These are phyloP conservation scores for Amborella trichopoda DNA, from an alignment of 164 flowering plant species.

Conservation along the genomic window DNA sequence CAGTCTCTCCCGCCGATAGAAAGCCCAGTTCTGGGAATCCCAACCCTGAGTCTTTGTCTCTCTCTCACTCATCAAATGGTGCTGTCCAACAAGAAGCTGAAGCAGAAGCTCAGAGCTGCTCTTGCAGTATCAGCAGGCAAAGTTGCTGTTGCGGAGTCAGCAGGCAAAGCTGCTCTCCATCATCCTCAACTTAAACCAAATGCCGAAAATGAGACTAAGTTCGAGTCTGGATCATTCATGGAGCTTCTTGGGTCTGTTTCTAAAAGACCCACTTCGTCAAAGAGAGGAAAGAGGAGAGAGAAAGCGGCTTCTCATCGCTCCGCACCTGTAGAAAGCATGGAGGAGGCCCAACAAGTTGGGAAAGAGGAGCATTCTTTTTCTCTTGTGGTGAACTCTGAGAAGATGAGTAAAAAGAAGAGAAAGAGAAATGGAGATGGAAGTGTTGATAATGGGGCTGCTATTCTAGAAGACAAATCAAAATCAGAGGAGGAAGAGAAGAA, in stretches of 20 bases:
- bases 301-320: slow-evolving; percentile 9
- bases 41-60: too few relatives aligned
- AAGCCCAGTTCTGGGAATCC: too few relatives aligned
- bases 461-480: too few relatives aligned
- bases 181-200: too few relatives aligned
- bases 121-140: slow-evolving; percentile 25
- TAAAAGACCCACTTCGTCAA: slow-evolving; percentile 46
- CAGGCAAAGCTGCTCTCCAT: too few relatives aligned
- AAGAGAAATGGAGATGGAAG: not conserved
- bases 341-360: slow-evolving; percentile 6
- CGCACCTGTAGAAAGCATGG: slow-evolving; percentile 4
- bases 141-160: too few relatives aligned
- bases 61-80: too few relatives aligned
- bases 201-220: slow-evolving; percentile 6
- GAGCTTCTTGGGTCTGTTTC: slow-evolving; percentile 25
- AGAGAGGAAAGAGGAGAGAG: slow-evolving; percentile 53
- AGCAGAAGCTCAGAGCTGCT: slow-evolving; percentile 50
- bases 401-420: slow-evolving; percentile 6
- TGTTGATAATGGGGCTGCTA: too few relatives aligned
- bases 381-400: slow-evolving; percentile 3
- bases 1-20: too few relatives aligned
- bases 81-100: slow-evolving; percentile 73
- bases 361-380: not conserved
- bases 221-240: too few relatives aligned
- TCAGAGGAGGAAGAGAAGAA: not conserved